Base-by-base conservation (phyloP, 192 early-diverging fungal species). In the Diversispora eburnea region DNA sequence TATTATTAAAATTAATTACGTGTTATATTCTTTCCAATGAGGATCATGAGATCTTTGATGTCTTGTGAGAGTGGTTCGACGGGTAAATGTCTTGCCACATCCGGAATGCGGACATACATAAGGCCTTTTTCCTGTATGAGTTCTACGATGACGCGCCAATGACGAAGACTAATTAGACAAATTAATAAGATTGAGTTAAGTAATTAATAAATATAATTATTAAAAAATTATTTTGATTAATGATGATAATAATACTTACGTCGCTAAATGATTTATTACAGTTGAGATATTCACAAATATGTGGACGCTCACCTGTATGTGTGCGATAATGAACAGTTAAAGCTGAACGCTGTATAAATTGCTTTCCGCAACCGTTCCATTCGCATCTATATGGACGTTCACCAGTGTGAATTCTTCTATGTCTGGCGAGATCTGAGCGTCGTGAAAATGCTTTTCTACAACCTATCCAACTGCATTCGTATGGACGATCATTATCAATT, bases 241-340 rank as follows among this genome's bases (percentile, higher is more conserved):
- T 42, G 12, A 49, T 49, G 20, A 48, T 8, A n/a, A 42, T 20
- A 17, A 61, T 64, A 78, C 83, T 76, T 81, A 84, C 83, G 69
- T 92, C 91, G 69, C 89, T 91, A 78, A 94, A 94, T 25, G 81
- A 81, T 79, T 92, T 93, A 48, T 84, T 83, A 81, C 93, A 94
- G 46, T 84, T 82, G 46, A 83, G 79, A 59, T 87, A 79, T 80
- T 89, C 85, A 78, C 91, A 92, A 62, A 83, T 75, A 66, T 91
- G 90, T 61, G 91, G 91, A 47, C 89, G 84, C 75, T 91, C 90
- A 45, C 91, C 91, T 12, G 91, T 86, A 77, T 93, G 91, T 3
- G 89, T 91, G 75, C 92, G 88, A 64, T 84, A 78, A 78, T 94
- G 93, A 25, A 94, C 91, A 5, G 88, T 91, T 71, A 94, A 78